Conservation (phyloP, 2,329 filamentous ascomycete species). For the Drechslerella stenobrocha region DNA sequence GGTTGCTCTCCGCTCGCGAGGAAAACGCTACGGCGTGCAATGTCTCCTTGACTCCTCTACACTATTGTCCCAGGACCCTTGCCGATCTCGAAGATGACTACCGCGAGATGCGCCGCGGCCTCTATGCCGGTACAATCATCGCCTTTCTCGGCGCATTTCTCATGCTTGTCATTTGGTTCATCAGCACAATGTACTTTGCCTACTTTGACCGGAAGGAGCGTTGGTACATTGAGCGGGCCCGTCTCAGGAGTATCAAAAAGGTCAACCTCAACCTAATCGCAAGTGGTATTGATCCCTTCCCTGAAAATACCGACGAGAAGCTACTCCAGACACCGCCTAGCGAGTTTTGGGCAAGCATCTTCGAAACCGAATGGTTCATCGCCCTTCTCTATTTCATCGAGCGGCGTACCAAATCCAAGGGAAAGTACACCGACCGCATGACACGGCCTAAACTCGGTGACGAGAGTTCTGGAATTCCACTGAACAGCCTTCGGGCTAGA, state of each 20-base stretch:
- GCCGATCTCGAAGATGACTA: slow-evolving; percentile 9
- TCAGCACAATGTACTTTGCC: slow-evolving; percentile 18
- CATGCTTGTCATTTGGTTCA: slow-evolving; percentile 15
- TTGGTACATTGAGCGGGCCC: slow-evolving; percentile 35
- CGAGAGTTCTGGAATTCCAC: slow-evolving; percentile 33
- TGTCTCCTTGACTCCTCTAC: slow-evolving; percentile 8
- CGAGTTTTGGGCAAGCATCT: slow-evolving; percentile 29
- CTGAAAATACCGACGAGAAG: slow-evolving; percentile 29
- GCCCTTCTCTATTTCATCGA: slow-evolving; percentile 27
- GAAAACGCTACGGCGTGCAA: slow-evolving; percentile 16
- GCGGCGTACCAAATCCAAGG: slow-evolving; percentile 17
- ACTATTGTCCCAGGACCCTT: slow-evolving; percentile 30
- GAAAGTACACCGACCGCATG: slow-evolving; percentile 40
- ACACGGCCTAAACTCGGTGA: slow-evolving; percentile 39
- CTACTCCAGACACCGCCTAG: slow-evolving; percentile 36
- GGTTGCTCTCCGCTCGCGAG: neutral
- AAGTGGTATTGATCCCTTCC: slow-evolving; percentile 24
- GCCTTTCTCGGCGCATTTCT: slow-evolving; percentile 10
- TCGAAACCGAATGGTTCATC: slow-evolving; percentile 42
- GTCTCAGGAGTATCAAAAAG: slow-evolving; percentile 15
- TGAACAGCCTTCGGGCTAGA: slow-evolving; percentile 34
- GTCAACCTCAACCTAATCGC: slow-evolving; percentile 19
- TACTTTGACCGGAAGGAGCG: slow-evolving; percentile 44
- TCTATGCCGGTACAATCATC: slow-evolving; percentile 19
- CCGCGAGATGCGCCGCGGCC: slow-evolving; percentile 18